Evolutionary conservation across 371 early-diverging fungal species (phyloP).

Genomic region (Cokeromyces recurvatus): DNA sequence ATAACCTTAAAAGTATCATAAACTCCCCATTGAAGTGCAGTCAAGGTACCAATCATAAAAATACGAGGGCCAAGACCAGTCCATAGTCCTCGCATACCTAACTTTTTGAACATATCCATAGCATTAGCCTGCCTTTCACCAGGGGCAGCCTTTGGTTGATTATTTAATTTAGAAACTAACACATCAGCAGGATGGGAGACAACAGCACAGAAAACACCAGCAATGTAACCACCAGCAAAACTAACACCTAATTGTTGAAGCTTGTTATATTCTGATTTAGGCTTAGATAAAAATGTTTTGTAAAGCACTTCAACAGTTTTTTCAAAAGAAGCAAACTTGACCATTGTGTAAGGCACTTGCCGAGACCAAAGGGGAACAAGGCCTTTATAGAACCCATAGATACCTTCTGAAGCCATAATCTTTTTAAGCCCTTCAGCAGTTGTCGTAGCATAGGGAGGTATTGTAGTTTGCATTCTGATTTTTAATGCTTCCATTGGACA

Average conservation of each 20-base stretch:
- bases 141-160: slow-evolving; percentile 57
- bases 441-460: slow-evolving; percentile 63
- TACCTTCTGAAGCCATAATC: slow-evolving; percentile 57
- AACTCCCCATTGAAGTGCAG: slow-evolving; percentile 56
- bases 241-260: slow-evolving; percentile 76
- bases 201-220: slow-evolving; percentile 89
- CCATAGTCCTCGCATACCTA: slow-evolving; percentile 62
- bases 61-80: slow-evolving; percentile 67
- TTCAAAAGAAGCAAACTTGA: slow-evolving; percentile 92
- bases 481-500: slow-evolving; percentile 84
- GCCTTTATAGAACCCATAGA: slow-evolving; percentile 70
- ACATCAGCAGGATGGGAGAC: slow-evolving; percentile 97
- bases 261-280: slow-evolving; percentile 73
- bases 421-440: slow-evolving; percentile 63
- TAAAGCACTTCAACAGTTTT: slow-evolving; percentile 72
- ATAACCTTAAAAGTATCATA: slow-evolving; percentile 26
- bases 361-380: slow-evolving; percentile 77
- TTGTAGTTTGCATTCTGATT: slow-evolving; percentile 74
- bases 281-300: slow-evolving; percentile 62
- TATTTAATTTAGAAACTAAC: slow-evolving; percentile 86
- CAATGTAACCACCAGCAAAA: slow-evolving; percentile 85
- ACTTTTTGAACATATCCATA: slow-evolving; percentile 52
- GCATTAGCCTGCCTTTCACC: slow-evolving; percentile 51
- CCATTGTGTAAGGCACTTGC: slow-evolving; percentile 94
- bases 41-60: slow-evolving; percentile 73